These are phyloP conservation scores for Cetradonia linearis DNA, from an alignment of 495 filamentous ascomycete genomes.

Conservation along the genomic window DNA sequence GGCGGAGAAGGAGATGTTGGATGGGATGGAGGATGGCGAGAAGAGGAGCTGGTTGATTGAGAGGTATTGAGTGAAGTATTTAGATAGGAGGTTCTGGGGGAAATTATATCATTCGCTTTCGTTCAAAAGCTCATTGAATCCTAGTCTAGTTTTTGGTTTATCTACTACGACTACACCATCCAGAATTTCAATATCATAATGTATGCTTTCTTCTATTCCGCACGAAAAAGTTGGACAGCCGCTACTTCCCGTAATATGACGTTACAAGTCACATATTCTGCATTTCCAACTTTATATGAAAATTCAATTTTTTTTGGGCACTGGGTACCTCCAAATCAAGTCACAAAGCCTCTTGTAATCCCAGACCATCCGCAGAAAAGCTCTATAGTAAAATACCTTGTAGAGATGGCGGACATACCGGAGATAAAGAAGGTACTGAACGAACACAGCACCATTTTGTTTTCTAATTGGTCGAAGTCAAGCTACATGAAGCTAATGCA, in stretches of 20 bases:
- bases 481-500: background rate
- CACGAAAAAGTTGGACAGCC: background rate
- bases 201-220: too few relatives aligned
- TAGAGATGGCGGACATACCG: constrained; percentile 10
- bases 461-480: background rate
- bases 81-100: background rate
- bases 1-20: constrained; percentile 39
- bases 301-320: background rate
- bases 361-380: too few relatives aligned
- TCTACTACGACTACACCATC: too few relatives aligned
- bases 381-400: too few relatives aligned
- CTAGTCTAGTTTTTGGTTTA: too few relatives aligned
- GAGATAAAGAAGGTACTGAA: constrained; percentile 10
- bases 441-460: too few relatives aligned
- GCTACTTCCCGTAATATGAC: constrained; percentile 12
- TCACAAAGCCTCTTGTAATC: background rate
- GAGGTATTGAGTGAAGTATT: constrained; percentile 35
- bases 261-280: background rate
- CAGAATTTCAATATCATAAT: too few relatives aligned
- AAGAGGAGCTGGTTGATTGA: constrained; percentile 52
- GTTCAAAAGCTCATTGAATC: background rate
- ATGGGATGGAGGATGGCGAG: constrained; percentile 34
- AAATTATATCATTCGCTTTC: background rate
- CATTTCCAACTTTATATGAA: background rate
- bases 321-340: background rate